A percentile compares a stretch with the other conserved stretches of the same genome.
These are phyloP conservation scores for Hortaea sp. DNA, from an alignment of 2,329 filamentous ascomycete species.

Conservation along the genomic window DNA sequence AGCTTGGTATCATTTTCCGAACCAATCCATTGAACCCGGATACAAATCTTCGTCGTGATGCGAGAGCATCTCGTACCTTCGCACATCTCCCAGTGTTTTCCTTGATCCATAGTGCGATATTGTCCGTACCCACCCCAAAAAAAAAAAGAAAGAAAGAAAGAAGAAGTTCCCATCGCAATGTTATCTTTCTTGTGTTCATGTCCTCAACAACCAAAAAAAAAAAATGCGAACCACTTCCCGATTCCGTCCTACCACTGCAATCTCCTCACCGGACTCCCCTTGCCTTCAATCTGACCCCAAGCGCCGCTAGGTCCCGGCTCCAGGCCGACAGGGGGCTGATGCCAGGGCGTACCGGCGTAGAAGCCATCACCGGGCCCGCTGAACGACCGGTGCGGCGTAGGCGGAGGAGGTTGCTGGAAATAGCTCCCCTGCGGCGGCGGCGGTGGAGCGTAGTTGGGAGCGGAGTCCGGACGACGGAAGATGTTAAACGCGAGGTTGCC, in stretches of 20 bases:
- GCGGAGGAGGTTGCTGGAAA: conserved; percentile 18
- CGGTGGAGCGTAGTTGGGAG: background rate
- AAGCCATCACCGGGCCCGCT: conserved; percentile 16
- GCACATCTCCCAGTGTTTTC: too few species aligned
- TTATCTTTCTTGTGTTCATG: too few species aligned
- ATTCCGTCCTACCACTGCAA: conserved; percentile 12
- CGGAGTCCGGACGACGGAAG: conserved; percentile 1
- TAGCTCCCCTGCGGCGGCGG: conserved; percentile 4
- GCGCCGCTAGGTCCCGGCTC: conserved; percentile 24
- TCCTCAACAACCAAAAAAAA: too few species aligned
- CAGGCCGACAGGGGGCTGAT: conserved; percentile 11
- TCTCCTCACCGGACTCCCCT: conserved; percentile 24
- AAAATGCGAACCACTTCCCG: background rate
- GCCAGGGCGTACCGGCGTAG: conserved; percentile 23
- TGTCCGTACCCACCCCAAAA: too few species aligned
- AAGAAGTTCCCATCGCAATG: too few species aligned
- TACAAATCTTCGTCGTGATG: too few species aligned
- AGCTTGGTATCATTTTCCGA: too few species aligned
- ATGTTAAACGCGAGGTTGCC: conserved; percentile 48
- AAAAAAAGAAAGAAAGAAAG: too few species aligned
- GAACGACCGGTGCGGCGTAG: conserved; percentile 25
- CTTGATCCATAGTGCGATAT: too few species aligned
- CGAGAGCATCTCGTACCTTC: too few species aligned
- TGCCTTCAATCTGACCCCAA: conserved; percentile 21
- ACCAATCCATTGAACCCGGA: too few species aligned